These are phyloP conservation scores for Raphanus hybrid DNA, from an alignment of 441 rosid species.

Conservation along the genomic window DNA sequence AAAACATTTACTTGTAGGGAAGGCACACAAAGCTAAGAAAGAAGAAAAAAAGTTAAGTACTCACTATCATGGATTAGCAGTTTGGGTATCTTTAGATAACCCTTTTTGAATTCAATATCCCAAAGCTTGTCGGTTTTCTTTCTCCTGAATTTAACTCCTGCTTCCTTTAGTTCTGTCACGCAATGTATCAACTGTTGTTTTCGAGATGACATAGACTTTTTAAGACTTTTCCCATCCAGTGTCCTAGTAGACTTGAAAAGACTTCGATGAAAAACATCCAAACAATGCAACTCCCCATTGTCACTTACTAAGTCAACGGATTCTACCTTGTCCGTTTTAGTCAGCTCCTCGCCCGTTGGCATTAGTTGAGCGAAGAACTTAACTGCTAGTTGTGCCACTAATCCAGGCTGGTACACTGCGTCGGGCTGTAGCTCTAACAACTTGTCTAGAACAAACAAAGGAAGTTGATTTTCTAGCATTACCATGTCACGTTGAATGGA, in stretches of 20 bases:
- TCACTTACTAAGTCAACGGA: slow-evolving; percentile 52
- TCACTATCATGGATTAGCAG: slow-evolving; percentile 77
- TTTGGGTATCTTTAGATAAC: slow-evolving; percentile 70
- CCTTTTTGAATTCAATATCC: slow-evolving; percentile 68
- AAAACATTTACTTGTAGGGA: not conserved
- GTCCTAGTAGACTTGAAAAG: slow-evolving; percentile 38
- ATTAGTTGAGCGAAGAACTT: slow-evolving; percentile 68
- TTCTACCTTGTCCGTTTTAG: slow-evolving; percentile 43
- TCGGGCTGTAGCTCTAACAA: slow-evolving; percentile 63
- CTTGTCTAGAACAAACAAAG: slow-evolving; percentile 65
- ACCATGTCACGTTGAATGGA: slow-evolving; percentile 82
- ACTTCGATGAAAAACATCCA: slow-evolving; percentile 74
- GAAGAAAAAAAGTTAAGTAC: not conserved
- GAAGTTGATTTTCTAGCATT: slow-evolving; percentile 86
- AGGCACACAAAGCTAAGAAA: not conserved
- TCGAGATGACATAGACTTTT: slow-evolving; percentile 39
- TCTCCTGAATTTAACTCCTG: slow-evolving; percentile 75
- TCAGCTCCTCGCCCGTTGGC: slow-evolving; percentile 76
- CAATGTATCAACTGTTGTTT: slow-evolving; percentile 78
- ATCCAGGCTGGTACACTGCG: slow-evolving; percentile 56
- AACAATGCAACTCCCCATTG: slow-evolving; percentile 66
- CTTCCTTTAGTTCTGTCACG: slow-evolving; percentile 69
- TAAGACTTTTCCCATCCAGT: not conserved
- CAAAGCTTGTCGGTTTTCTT: slow-evolving; percentile 74
- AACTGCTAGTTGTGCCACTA: slow-evolving; percentile 58